phyloP scores from a whole-genome alignment of 768 basidiomycete genomes.

The Boletus barrowsii region DNA sequence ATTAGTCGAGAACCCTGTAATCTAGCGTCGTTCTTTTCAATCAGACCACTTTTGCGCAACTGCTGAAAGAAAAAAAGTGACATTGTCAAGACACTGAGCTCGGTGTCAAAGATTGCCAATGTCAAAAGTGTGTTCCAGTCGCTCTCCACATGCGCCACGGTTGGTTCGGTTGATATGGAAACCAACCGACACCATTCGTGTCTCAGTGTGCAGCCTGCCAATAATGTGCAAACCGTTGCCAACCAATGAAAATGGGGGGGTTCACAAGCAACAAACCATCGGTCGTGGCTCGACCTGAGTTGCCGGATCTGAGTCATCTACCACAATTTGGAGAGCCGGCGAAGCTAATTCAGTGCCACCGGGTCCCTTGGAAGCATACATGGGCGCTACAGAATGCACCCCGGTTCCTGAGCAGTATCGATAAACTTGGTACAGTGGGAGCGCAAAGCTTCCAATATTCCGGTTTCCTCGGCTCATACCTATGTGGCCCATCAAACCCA shows the following conservation, averaged over 20 bases:
- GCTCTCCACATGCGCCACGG: background rate
- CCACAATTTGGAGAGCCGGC: background rate
- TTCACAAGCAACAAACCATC: background rate
- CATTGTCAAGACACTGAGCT: background rate
- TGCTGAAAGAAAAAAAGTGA: background rate
- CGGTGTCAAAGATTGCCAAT: background rate
- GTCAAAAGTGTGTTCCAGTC: background rate
- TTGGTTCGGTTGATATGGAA: conserved; percentile 12
- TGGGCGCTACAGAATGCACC: conserved; percentile 20
- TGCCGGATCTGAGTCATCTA: conserved; percentile 1
- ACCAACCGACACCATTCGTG: conserved; percentile 9
- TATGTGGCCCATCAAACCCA: conserved; percentile 7
- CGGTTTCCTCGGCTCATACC: conserved; percentile 11
- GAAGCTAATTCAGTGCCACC: conserved; percentile 7
- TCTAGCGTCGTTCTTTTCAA: background rate
- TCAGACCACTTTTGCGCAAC: conserved; percentile 4
- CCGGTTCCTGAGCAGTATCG: conserved; percentile 26
- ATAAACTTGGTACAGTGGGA: conserved; percentile 14
- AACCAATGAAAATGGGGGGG: background rate
- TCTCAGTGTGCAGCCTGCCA: background rate
- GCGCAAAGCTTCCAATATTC: conserved; percentile 4
- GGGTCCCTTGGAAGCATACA: conserved; percentile 2
- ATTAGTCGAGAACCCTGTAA: background rate
- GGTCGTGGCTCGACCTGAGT: conserved; percentile 4
- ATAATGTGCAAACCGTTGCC: background rate